Evolutionary conservation across 208 protist species (phyloP).

Genomic region (Trichomonas gallinae): DNA sequence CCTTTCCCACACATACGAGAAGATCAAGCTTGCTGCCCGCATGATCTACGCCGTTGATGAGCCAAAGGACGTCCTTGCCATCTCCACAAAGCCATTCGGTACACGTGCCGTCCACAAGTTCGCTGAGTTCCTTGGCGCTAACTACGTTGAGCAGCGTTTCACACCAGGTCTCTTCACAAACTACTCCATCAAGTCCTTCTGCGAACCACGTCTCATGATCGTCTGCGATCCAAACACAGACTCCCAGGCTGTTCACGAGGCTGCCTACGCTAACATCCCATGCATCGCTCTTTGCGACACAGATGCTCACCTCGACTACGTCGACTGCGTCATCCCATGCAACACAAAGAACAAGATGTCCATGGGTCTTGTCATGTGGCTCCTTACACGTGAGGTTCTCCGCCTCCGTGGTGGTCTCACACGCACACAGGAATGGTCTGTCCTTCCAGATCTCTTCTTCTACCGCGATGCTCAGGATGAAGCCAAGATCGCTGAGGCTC

Average conservation of each 20-base stretch:
- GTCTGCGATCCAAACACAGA: slow-evolving; percentile 86
- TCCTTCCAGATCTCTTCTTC: slow-evolving; percentile 98
- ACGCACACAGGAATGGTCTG: slow-evolving; percentile 75
- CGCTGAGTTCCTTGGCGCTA: slow-evolving; percentile 70
- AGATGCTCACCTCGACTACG: slow-evolving; percentile 76
- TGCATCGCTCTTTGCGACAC: slow-evolving; percentile 95
- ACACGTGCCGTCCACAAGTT: slow-evolving; percentile 73
- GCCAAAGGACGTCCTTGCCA: slow-evolving; percentile 81
- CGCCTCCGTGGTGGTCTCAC: slow-evolving; percentile 73
- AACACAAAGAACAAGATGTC: slow-evolving; percentile 61
- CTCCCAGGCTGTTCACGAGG: slow-evolving; percentile 81
- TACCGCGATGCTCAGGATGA: slow-evolving; percentile 61
- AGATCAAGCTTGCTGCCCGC: slow-evolving; percentile 89
- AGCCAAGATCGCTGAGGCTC: neutral
- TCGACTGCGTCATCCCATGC: slow-evolving; percentile 69
- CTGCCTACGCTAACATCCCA: slow-evolving; percentile 94
- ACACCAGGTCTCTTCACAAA: slow-evolving; percentile 92
- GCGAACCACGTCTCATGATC: slow-evolving; percentile 89
- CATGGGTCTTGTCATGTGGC: slow-evolving; percentile 95
- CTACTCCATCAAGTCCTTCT: slow-evolving; percentile 86
- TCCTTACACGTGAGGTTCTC: slow-evolving; percentile 90
- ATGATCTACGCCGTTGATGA: slow-evolving; percentile 94
- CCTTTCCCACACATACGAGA: slow-evolving; percentile 93
- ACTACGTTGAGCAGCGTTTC: slow-evolving; percentile 73
- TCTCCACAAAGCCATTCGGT: slow-evolving; percentile 61